Conservation (phyloP, 1,284 basidiomycete genomes). For the Apiotrichum sp. region DNA sequence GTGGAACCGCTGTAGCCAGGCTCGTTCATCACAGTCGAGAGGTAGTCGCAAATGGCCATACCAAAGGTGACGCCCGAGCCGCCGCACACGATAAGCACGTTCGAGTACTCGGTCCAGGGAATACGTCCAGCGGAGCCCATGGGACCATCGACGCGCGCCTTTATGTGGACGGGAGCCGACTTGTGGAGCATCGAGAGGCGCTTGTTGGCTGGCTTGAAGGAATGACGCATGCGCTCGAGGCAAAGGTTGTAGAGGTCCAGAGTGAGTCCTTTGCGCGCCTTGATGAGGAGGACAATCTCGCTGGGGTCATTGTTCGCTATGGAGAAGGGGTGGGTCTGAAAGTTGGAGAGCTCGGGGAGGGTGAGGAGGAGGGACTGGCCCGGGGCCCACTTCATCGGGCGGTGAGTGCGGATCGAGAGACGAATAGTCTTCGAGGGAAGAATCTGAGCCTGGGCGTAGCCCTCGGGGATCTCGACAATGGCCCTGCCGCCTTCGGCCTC, state of each 20-base stretch:
- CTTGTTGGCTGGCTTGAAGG: conserved; percentile 1
- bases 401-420: conserved; percentile 61
- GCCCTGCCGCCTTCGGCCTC: not conserved
- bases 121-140: conserved; percentile 66
- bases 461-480: conserved; percentile 31
- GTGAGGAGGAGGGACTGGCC: conserved; percentile 61
- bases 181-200: conserved; percentile 11
- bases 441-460: conserved; percentile 67
- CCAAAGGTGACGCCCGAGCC: conserved; percentile 77
- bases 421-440: conserved; percentile 71
- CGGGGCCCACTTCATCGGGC: conserved; percentile 62
- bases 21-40: conserved; percentile 56
- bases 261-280: conserved; percentile 71
- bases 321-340: conserved; percentile 76
- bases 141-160: conserved; percentile 69
- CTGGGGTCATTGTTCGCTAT: conserved; percentile 62
- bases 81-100: conserved; percentile 65
- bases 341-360: conserved; percentile 61
- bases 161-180: conserved; percentile 46
- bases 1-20: conserved; percentile 47
- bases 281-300: conserved; percentile 66
- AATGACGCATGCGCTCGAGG: conserved; percentile 36
- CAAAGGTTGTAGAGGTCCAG: conserved; percentile 60
- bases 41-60: conserved; percentile 63
- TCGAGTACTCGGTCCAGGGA: conserved; percentile 61